Percentiles rank a stretch among this genome's conserved stretches.
Conservation (phyloP, 345 rosid species). For the Brassica juncea region DNA sequence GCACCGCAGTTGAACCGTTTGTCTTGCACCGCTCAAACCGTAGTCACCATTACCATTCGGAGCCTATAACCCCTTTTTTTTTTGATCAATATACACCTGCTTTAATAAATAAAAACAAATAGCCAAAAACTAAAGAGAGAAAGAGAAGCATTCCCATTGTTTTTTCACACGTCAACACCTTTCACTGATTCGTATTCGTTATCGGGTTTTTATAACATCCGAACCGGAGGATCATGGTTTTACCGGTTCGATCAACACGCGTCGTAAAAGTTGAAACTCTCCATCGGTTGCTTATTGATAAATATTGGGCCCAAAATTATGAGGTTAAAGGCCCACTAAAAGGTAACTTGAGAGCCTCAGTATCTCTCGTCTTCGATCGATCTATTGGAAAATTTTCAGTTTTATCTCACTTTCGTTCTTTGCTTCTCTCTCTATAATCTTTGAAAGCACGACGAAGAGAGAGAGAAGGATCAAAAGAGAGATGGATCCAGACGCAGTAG, state of each 20-base stretch:
- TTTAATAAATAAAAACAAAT: neutral
- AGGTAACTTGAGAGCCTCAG: neutral
- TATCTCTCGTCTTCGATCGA: neutral
- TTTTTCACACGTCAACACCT: neutral
- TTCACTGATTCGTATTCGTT: too few relatives aligned
- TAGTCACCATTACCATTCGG: too few relatives aligned
- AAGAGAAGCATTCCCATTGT: neutral
- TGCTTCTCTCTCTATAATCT: neutral
- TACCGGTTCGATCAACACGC: too few relatives aligned
- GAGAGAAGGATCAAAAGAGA: slow-evolving; percentile 6
- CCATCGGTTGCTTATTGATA: neutral
- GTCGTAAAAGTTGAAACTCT: too few relatives aligned
- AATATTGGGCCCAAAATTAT: neutral
- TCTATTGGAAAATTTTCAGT: neutral
- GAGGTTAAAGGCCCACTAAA: slow-evolving; percentile 11
- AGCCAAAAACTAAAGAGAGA: neutral
- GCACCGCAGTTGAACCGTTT: too few relatives aligned
- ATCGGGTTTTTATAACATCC: neutral
- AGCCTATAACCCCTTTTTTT: too few relatives aligned
- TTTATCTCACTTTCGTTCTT: neutral
- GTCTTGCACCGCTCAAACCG: too few relatives aligned
- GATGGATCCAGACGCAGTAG: slow-evolving; percentile 86
- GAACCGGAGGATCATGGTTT: too few relatives aligned
- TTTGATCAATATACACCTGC: too few relatives aligned
- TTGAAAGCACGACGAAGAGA: slow-evolving; percentile 11